Base-by-base conservation (phyloP, 2,329 filamentous ascomycete genomes). In the Monosporascus sp. region DNA sequence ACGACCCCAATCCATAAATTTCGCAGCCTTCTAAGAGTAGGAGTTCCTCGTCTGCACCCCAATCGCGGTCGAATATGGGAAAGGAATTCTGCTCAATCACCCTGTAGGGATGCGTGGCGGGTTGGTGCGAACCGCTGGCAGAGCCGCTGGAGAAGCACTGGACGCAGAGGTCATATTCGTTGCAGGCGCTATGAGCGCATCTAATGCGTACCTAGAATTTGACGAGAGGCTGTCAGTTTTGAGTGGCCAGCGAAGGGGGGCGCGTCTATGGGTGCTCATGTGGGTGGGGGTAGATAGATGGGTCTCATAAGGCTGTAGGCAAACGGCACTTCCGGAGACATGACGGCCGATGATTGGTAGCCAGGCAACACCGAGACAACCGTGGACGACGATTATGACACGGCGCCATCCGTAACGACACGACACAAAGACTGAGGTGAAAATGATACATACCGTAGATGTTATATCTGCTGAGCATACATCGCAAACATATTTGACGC, bases 41-140 rank as follows among this genome's bases (percentile, higher is more conserved):
- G n/a, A 97, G 74, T 71, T 99, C 94, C 69, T 99, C 94, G 68
- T 99, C 94, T 24, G 94, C 94, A 50, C 94, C 94, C 94, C 94
- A 99, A 66, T 96, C 92, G 54, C 84, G 82, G 61, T 92, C 87
- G 66, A 96, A 99, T 54, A 99, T 97, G 1, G 94, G 94, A 49
- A 99, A 96, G 0, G 93, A 97, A 68, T 99, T 96, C 66, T 97
- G 94, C 71, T 99, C 94, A 60, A 99, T 97, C 36, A 99, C 94
- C 58, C 90, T 88, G 70, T 87, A 99, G 16, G 90, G 79, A 72
- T 99, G 94, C 14, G 88, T 89, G 5, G 85, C 81, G 7, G 94
- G 93, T 61, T 95, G 86, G 71, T 99, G 94, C 52, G 88, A 86
- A 63, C 90, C 89, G 58, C 90, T 90, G 46, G 82, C 79, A 64